Conservation (phyloP, 805 yeast genomes). For the Wickerhamiella occidentalis region DNA sequence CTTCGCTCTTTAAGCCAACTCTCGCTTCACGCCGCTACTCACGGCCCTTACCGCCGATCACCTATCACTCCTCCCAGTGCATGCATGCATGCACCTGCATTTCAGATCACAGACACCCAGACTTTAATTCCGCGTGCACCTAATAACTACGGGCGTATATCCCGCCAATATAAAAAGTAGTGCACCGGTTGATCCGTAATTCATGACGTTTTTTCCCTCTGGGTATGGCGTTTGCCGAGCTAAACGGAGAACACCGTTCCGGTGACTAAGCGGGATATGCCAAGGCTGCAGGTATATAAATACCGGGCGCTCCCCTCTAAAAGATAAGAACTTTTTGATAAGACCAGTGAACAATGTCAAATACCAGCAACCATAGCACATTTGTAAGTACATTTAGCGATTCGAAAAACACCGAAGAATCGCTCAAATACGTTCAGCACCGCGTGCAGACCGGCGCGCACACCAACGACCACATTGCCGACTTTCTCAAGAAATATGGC, state of each 20-base stretch:
- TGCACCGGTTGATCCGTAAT: no score
- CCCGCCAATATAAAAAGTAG: no score
- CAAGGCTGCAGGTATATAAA: neutral
- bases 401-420: neutral
- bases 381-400: slow-evolving; percentile 2
- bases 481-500: slow-evolving; percentile 45
- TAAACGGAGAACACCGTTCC: neutral
- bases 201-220: no score
- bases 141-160: no score
- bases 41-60: no score
- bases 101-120: no score
- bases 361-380: neutral
- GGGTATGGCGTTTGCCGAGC: neutral
- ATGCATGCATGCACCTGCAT: no score
- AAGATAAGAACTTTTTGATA: neutral
- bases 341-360: neutral
- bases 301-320: neutral
- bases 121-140: no score
- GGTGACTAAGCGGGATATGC: neutral
- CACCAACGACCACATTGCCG: slow-evolving; percentile 49
- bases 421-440: slow-evolving; percentile 22
- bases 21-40: no score
- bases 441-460: slow-evolving; percentile 43
- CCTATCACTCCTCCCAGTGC: no score
- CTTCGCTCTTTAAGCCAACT: no score